Evolutionary conservation across 345 rosid species (phyloP).

Genomic region (Kandelia obovata): DNA sequence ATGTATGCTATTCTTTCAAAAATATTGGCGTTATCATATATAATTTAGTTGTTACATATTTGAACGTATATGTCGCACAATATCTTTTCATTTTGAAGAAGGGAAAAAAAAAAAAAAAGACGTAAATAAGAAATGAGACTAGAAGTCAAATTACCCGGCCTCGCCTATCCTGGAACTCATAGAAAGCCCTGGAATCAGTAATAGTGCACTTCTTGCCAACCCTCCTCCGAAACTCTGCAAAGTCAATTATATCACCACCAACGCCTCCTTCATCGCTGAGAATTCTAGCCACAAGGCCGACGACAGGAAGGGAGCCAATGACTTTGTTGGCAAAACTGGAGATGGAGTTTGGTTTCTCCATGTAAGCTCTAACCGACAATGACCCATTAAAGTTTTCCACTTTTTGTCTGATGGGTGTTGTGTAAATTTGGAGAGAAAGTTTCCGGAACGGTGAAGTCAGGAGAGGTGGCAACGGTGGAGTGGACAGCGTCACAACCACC

Average conservation of each 20-base stretch:
- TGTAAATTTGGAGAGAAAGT: constrained; percentile 15
- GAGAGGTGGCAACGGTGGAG: constrained; percentile 19
- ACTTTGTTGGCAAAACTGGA: constrained; percentile 70
- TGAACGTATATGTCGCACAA: too few relatives aligned
- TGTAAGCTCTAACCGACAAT: constrained; percentile 56
- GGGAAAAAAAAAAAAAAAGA: background rate
- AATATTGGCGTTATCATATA: too few relatives aligned
- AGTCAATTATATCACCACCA: constrained; percentile 76
- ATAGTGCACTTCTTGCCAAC: constrained; percentile 76
- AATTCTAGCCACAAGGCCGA: constrained; percentile 86
- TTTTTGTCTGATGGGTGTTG: constrained; percentile 19
- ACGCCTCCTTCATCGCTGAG: constrained; percentile 90
- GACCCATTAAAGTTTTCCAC: constrained; percentile 26
- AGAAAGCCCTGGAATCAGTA: constrained; percentile 80
- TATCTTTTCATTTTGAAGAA: background rate
- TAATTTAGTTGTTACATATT: too few relatives aligned
- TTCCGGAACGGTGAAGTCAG: constrained; percentile 51
- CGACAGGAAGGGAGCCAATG: constrained; percentile 79
- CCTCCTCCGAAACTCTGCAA: constrained; percentile 90
- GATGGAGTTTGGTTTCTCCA: constrained; percentile 71
- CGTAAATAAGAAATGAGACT: background rate
- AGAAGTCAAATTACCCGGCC: constrained; percentile 49
- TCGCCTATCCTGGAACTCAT: constrained; percentile 74
- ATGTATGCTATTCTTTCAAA: too few relatives aligned
- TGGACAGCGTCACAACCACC: constrained; percentile 43